Conservation (phyloP, 495 filamentous ascomycete species). For the Aspergillus olivimuriae region DNA sequence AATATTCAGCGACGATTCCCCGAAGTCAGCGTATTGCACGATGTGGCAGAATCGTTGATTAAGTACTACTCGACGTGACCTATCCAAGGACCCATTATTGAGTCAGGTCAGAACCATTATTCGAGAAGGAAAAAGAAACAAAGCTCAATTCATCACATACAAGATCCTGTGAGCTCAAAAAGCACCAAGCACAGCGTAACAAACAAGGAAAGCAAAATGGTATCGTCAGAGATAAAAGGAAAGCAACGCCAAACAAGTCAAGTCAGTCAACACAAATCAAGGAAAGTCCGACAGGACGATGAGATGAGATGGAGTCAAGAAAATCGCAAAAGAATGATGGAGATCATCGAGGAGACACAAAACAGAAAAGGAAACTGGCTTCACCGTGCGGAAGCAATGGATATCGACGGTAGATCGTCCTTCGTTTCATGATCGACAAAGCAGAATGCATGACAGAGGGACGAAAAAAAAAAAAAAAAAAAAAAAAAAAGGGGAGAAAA, state of each 20-base stretch:
- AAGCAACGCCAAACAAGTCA: neutral
- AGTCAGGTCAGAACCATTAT: too few relatives aligned
- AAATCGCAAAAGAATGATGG: neutral
- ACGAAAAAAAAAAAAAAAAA: constrained; percentile 3
- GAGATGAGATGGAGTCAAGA: neutral
- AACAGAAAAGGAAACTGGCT: neutral
- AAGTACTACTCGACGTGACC: too few relatives aligned
- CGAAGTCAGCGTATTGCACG: too few relatives aligned
- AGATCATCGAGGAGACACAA: neutral
- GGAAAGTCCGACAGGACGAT: constrained; percentile 6
- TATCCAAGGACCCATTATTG: too few relatives aligned
- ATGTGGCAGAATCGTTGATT: too few relatives aligned
- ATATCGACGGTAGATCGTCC: too few relatives aligned
- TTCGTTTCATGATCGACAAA: too few relatives aligned
- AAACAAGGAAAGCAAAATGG: constrained; percentile 16
- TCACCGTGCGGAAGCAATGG: neutral
- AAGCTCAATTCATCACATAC: neutral
- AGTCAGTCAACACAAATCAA: constrained; percentile 3
- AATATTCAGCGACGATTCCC: too few relatives aligned
- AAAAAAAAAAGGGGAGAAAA: neutral
- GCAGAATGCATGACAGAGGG: neutral
- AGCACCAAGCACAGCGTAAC: neutral
- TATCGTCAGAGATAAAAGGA: constrained; percentile 19
- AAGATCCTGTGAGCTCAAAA: neutral
- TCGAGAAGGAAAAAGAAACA: too few relatives aligned